Evolutionary conservation across 176 grass and related monocot species (phyloP).

Genomic region (Poa pratensis): DNA sequence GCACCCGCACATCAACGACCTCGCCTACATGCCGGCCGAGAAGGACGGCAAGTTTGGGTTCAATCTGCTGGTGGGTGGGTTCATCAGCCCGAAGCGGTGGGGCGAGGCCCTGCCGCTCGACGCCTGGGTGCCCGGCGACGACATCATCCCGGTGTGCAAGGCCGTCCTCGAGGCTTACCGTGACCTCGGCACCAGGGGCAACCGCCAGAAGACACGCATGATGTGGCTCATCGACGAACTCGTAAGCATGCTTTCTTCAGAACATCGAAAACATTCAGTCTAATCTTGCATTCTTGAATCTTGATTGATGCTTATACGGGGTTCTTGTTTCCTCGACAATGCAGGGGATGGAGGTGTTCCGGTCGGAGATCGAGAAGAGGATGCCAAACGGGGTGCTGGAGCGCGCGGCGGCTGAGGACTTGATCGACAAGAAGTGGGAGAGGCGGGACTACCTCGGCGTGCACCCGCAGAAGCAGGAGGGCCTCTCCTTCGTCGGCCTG

Average conservation of each 20-base stretch:
- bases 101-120: conserved; percentile 85
- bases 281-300: neutral
- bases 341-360: conserved; percentile 80
- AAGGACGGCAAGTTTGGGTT: conserved; percentile 82
- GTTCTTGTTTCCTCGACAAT: neutral
- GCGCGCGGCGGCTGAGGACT: conserved; percentile 55
- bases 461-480: conserved; percentile 82
- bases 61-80: conserved; percentile 92
- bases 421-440: conserved; percentile 71
- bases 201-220: conserved; percentile 92
- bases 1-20: conserved; percentile 94
- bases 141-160: conserved; percentile 68
- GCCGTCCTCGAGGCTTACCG: conserved; percentile 82
- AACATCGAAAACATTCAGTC: neutral
- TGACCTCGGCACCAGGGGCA: conserved; percentile 78
- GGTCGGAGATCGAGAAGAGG: conserved; percentile 82
- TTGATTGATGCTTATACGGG: neutral
- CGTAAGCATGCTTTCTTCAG: conserved; percentile 44
- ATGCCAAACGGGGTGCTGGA: conserved; percentile 66
- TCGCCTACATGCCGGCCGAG: conserved; percentile 83
- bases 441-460: conserved; percentile 77
- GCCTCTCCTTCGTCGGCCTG: conserved; percentile 72
- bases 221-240: conserved; percentile 99
- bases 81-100: conserved; percentile 94
- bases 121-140: conserved; percentile 73